Evolutionary conservation across 148 eudicot genomes (phyloP).

Genomic region (Chenopodium berlandieri): DNA sequence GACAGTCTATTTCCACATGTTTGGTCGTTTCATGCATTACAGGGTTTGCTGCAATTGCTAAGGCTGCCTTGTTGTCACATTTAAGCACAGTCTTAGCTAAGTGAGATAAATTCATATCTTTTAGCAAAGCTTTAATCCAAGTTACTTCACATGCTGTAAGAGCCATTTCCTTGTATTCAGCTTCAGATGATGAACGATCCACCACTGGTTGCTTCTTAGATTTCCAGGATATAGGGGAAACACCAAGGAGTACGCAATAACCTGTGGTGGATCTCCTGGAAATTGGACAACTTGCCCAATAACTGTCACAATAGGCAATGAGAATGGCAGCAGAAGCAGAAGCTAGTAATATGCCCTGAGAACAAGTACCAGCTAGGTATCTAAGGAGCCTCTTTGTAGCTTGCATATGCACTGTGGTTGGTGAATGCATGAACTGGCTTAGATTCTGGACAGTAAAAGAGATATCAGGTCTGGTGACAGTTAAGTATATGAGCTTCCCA

Average conservation of each 20-base stretch:
- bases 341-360: not conserved
- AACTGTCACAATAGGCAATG: not conserved
- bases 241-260: not conserved
- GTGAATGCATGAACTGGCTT: not conserved
- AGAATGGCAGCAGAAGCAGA: not conserved
- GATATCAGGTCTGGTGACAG: not conserved
- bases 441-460: not conserved
- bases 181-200: not conserved
- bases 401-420: not conserved
- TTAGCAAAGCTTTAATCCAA: not conserved
- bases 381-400: not conserved
- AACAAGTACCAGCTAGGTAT: not conserved
- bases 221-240: not conserved
- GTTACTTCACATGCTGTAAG: not conserved
- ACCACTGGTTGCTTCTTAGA: not conserved
- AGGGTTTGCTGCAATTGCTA: not conserved
- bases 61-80: slow-evolving; percentile 2
- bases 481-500: not conserved
- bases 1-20: not conserved
- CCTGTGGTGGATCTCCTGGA: not conserved
- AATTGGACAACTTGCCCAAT: not conserved
- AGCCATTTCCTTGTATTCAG: slow-evolving; percentile 6
- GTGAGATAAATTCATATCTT: too few species aligned
- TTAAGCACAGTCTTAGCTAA: too few species aligned
- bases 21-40: slow-evolving; percentile 2